These are phyloP conservation scores for Hibiscus syriacus DNA, from an alignment of 345 rosid genomes.

Conservation along the genomic window DNA sequence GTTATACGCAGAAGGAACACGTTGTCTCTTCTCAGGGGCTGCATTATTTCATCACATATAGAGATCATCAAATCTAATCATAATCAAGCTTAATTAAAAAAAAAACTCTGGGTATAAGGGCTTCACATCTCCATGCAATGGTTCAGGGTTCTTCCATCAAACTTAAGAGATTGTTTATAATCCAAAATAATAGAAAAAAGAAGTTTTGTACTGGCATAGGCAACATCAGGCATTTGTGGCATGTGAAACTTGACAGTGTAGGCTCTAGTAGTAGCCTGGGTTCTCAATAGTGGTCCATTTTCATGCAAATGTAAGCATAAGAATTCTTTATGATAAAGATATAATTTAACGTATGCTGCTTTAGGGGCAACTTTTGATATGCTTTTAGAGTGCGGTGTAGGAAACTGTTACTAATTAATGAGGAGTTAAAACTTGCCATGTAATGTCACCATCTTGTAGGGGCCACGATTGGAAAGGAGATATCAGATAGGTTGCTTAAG, in stretches of 20 bases:
- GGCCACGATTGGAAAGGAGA: constrained; percentile 6
- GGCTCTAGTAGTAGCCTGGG: background rate
- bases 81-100: background rate
- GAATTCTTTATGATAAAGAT: background rate
- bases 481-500: background rate
- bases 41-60: constrained; percentile 16
- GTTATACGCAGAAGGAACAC: constrained; percentile 97
- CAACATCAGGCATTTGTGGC: background rate
- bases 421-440: constrained; percentile 9
- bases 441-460: constrained; percentile 28
- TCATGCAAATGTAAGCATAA: background rate
- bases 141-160: too few species aligned
- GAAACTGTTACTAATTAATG: constrained; percentile 13
- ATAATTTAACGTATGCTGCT: background rate
- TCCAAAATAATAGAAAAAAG: too few species aligned
- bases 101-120: background rate
- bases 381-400: constrained; percentile 1
- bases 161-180: too few species aligned
- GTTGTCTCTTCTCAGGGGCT: constrained; percentile 98
- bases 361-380: constrained; percentile 20
- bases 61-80: background rate
- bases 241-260: constrained; percentile 1
- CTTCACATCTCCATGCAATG: too few species aligned
- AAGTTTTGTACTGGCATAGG: background rate
- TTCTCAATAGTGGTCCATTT: background rate